Conservation (phyloP, 129 eudicot species). For the Helichrysum umbraculigerum region DNA sequence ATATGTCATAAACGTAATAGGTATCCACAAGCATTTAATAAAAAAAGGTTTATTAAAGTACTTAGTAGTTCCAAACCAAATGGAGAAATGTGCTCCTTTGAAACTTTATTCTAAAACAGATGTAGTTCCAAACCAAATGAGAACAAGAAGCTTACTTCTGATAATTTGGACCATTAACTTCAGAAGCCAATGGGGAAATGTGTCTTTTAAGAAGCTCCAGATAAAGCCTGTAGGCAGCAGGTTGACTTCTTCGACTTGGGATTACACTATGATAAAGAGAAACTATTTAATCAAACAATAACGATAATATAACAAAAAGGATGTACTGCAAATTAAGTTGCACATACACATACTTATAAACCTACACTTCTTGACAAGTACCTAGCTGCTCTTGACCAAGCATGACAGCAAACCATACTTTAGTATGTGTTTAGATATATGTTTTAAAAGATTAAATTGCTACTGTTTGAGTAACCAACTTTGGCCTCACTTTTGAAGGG, state of each 20-base stretch:
- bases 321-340: neutral
- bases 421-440: too few species aligned
- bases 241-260: conserved; percentile 69
- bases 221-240: conserved; percentile 86
- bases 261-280: conserved; percentile 51
- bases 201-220: conserved; percentile 87
- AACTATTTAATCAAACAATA: neutral
- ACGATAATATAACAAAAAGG: neutral
- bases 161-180: conserved; percentile 60
- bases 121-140: neutral
- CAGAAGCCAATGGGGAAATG: conserved; percentile 61
- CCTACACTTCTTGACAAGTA: conserved; percentile 11
- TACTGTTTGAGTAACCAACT: neutral
- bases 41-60: neutral
- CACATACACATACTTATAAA: conserved; percentile 15
- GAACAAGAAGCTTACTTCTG: conserved; percentile 49
- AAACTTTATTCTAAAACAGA: neutral
- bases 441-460: too few species aligned
- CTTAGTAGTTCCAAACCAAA: neutral
- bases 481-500: neutral
- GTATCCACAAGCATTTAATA: neutral
- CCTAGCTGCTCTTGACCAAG: conserved; percentile 17
- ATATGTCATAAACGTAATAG: neutral
- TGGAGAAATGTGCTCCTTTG: neutral
- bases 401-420: conserved; percentile 8